A percentile compares a stretch with the other conserved stretches of the same genome.
Conservation (phyloP, 2,329 filamentous ascomycete genomes). For the Colletotrichum orbiculare region DNA sequence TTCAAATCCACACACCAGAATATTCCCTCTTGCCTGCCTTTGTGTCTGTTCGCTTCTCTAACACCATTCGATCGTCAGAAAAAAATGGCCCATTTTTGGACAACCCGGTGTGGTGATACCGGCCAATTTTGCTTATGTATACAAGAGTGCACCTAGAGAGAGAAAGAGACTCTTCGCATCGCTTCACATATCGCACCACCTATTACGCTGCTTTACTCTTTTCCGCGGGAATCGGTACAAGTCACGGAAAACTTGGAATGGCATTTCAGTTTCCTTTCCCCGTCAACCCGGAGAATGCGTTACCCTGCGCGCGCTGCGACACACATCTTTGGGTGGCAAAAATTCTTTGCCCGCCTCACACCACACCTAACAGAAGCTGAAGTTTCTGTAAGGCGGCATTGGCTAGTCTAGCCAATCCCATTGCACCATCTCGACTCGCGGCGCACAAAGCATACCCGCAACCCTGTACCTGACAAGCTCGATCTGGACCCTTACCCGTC, state of each 20-base stretch:
- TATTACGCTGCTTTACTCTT: not conserved
- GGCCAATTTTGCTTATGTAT: too few species aligned
- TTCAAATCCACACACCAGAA: not conserved
- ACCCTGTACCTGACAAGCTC: conserved; percentile 14
- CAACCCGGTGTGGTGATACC: too few species aligned
- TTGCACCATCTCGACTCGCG: not conserved
- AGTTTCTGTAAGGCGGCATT: too few species aligned
- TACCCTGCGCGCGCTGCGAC: too few species aligned
- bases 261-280: not conserved
- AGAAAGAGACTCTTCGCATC: not conserved
- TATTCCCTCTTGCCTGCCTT: not conserved
- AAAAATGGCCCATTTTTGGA: too few species aligned
- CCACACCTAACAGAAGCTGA: too few species aligned
- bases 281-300: not conserved
- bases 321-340: too few species aligned
- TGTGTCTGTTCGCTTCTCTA: not conserved
- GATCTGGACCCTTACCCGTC: conserved; percentile 12
- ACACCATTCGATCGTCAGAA: too few species aligned
- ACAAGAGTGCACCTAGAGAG: too few species aligned
- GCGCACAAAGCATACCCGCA: not conserved
- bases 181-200: not conserved
- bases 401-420: conserved; percentile 2
- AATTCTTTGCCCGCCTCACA: too few species aligned
- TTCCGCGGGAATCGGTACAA: too few species aligned
- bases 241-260: too few species aligned